A percentile compares a stretch with the other conserved stretches of the same genome.
Conservation (phyloP, 2,329 filamentous ascomycete species). For the Fusarium haematococcum region DNA sequence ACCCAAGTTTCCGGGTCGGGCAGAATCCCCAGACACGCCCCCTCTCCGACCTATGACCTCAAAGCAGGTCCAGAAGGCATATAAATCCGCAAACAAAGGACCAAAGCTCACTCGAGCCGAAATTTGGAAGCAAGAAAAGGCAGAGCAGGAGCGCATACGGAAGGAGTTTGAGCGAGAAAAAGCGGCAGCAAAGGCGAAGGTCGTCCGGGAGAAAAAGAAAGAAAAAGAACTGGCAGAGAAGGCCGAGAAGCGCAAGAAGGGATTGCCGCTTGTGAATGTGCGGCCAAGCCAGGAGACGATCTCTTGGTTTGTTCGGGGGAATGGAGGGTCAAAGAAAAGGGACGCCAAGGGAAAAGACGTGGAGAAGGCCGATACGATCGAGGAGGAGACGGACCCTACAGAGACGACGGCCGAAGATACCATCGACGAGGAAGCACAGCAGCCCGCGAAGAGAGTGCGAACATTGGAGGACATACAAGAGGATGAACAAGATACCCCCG, state of each 20-base stretch:
- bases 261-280: constrained; percentile 65
- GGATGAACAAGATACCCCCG: constrained; percentile 26
- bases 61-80: constrained; percentile 55
- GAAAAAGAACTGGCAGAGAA: constrained; percentile 63
- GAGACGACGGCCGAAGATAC: neutral
- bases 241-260: constrained; percentile 63
- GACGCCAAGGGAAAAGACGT: constrained; percentile 38
- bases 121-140: constrained; percentile 53
- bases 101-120: constrained; percentile 56
- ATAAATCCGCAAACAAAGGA: constrained; percentile 49
- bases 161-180: constrained; percentile 64
- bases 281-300: constrained; percentile 70
- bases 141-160: constrained; percentile 66
- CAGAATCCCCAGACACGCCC: constrained; percentile 31
- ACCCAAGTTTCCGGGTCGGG: constrained; percentile 46
- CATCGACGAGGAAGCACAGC: neutral
- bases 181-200: constrained; percentile 60
- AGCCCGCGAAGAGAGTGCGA: constrained; percentile 2
- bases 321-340: constrained; percentile 48
- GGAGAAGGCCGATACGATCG: neutral
- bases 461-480: constrained; percentile 17
- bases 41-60: constrained; percentile 54
- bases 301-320: constrained; percentile 60
- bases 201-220: constrained; percentile 66
- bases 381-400: neutral